These are phyloP conservation scores for Geosmithia morbida DNA, from an alignment of 2,329 filamentous ascomycete genomes.

Conservation along the genomic window DNA sequence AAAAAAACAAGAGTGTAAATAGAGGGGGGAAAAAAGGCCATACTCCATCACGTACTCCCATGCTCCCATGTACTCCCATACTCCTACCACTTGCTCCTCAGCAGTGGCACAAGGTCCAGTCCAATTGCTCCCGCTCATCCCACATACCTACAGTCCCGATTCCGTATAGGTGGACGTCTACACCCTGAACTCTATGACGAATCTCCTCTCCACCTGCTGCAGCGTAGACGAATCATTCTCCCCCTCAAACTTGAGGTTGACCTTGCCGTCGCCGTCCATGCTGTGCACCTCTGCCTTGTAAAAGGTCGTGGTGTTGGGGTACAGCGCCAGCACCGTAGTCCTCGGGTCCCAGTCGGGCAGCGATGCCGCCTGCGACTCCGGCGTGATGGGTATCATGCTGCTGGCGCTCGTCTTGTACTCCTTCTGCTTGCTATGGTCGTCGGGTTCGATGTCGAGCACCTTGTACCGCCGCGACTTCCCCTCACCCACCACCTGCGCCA, in stretches of 20 bases:
- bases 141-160: no score
- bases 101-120: no score
- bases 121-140: no score
- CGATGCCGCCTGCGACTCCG: conserved; percentile 28
- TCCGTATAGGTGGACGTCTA: no score
- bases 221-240: conserved; percentile 61
- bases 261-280: conserved; percentile 39
- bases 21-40: no score
- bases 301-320: conserved; percentile 74
- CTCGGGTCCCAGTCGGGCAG: conserved; percentile 49
- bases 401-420: conserved; percentile 59
- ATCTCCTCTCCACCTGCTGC: conserved; percentile 61
- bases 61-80: no score
- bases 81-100: no score
- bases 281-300: conserved; percentile 74
- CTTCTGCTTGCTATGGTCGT: conserved; percentile 50
- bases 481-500: conserved; percentile 61
- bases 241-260: conserved; percentile 63
- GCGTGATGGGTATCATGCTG: conserved; percentile 65
- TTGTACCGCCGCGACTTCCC: conserved; percentile 67
- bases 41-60: no score
- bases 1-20: no score
- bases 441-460: conserved; percentile 67
- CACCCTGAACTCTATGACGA: conserved; percentile 57
- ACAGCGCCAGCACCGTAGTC: conserved; percentile 62